Base-by-base conservation (phyloP, 495 filamentous ascomycete genomes). In the Schizothecium vesticola region DNA sequence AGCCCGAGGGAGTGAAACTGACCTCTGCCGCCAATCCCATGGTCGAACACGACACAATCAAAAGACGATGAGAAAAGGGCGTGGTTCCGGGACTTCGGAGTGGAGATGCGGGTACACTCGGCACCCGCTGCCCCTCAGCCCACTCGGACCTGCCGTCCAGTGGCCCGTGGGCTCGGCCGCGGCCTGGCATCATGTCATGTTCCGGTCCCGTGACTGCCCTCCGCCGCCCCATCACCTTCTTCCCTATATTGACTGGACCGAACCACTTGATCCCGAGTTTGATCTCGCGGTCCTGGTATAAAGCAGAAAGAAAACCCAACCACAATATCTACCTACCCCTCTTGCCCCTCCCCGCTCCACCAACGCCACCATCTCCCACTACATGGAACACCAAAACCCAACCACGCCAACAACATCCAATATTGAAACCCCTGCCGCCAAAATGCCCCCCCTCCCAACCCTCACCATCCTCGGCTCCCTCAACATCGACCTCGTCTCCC, bases 391-490 rank as follows among this genome's bases (percentile, higher is more conserved):
- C 19, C 43, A n/a, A n/a, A 36, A 57, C 25, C 8, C 12, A 69
- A 26, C 57, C 0, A 26, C 24, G 36, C 12, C 1, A 8, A 63
- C 43, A 59, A 22, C 31, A 64, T 51, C 6, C 12, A 28, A 29
- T 23, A 28, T 8, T 19, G n/a, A 59, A 56, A 12, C 25, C 13
- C 26, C 26, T 6, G 3, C 26, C 43, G 43, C 28, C 59, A 74
- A 68, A 58, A 77, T 73, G 71, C 43, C 75, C 26, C 26, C 74
- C 8, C 13, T 43, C 33, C 33, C 33, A 43, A 80, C 79, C 65
- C 86, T 98, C 75, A 88, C 89, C 33, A 86, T 97, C 59, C 88
- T 99, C 67, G 95, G 95, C 71, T 97, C 94, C 59, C 88, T 99
- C 62, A 98, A 98, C 79, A 91, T 88, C 71, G 95, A 99, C 81